Evolutionary conservation across 2,329 filamentous ascomycete species (phyloP), one percentile per base, ranked within the genome.

Genomic region (Trematosphaeria pertusa): DNA sequence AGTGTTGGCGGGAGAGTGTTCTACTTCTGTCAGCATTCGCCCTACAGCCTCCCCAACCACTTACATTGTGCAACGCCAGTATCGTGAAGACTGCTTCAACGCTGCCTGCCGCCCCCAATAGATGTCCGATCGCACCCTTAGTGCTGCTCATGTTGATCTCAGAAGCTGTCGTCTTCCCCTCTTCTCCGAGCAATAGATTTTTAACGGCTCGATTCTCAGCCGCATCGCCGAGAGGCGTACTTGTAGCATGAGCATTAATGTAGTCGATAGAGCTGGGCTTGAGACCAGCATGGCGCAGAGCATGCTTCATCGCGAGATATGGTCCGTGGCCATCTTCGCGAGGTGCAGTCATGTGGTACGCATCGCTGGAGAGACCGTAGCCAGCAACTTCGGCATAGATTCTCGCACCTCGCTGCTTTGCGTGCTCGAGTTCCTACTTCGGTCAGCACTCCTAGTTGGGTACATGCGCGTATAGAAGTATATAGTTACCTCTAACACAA

Each of bases 191-290:
- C 74, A 97, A 85, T 30, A 99, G 73, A 0, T 82, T 75, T 51
- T 85, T 87, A 59, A 97, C 93, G 0, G 94, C 94, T 6, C 79
- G 76, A 39, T 93, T 93, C 74, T 99, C 94, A 1, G 94, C 93
- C 17, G 83, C 81, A 73, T 99, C 94, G 0, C 94, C 94, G 2
- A 97, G 80, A 5, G 80, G 72, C 0, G 93, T 99, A 17, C 89
- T 89, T 1, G 94, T 99, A 1, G 93, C 94, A 67, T 99, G 94
- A 1, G 94, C 94, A 64, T 97, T 99, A 66, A 99, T 83, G 69
- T 99, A 99, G 69, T 92, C 89, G 4, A 99, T 85, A 31, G 85
- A 75, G 0, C 73, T 73, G 0, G 94, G 92, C 40, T 78, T 78
- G 28, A 96, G 65, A 0, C 79, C 73, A 0, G 91, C 91, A 64